These are phyloP conservation scores for Xylariaceae sp. DNA, from an alignment of 2,329 filamentous ascomycete species.

Conservation along the genomic window DNA sequence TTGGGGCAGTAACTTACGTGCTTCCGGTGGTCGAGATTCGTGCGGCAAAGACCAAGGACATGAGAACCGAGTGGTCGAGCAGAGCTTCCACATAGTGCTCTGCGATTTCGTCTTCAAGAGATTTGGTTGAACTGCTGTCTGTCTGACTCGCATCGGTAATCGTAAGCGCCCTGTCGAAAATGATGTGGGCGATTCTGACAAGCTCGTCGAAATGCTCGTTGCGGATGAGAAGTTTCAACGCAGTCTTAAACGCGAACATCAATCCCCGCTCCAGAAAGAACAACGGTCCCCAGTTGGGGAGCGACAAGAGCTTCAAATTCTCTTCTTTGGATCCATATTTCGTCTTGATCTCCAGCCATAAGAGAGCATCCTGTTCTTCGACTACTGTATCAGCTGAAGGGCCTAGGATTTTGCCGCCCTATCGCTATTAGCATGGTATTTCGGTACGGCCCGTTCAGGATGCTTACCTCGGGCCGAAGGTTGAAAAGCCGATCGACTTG, in stretches of 20 bases:
- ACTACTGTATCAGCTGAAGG: constrained; percentile 4
- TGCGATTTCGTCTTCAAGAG: not conserved
- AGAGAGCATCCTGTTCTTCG: constrained; percentile 21
- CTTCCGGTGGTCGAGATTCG: not conserved
- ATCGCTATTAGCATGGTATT: not conserved
- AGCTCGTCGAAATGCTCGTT: constrained; percentile 22
- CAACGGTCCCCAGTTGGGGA: constrained; percentile 20
- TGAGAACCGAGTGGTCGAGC: constrained; percentile 5
- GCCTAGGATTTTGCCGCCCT: constrained; percentile 14
- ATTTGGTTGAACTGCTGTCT: not conserved
- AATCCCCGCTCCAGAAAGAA: constrained; percentile 23
- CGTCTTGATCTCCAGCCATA: constrained; percentile 26
- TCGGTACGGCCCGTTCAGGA: not conserved
- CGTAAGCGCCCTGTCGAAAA: constrained; percentile 23
- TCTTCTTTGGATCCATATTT: constrained; percentile 19
- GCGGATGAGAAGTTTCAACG: constrained; percentile 17
- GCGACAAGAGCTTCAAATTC: constrained; percentile 20
- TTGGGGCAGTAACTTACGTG: constrained; percentile 1
- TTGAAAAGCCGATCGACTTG: constrained; percentile 27
- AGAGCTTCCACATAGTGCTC: constrained; percentile 2
- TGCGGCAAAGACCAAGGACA: not conserved
- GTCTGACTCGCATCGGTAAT: constrained; percentile 12
- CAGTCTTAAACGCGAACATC: constrained; percentile 16
- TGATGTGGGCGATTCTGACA: constrained; percentile 13
- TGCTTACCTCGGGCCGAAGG: constrained; percentile 13